Evolutionary conservation across 768 basidiomycete genomes (phyloP).

Genomic region (Melanogaster broomeanus): DNA sequence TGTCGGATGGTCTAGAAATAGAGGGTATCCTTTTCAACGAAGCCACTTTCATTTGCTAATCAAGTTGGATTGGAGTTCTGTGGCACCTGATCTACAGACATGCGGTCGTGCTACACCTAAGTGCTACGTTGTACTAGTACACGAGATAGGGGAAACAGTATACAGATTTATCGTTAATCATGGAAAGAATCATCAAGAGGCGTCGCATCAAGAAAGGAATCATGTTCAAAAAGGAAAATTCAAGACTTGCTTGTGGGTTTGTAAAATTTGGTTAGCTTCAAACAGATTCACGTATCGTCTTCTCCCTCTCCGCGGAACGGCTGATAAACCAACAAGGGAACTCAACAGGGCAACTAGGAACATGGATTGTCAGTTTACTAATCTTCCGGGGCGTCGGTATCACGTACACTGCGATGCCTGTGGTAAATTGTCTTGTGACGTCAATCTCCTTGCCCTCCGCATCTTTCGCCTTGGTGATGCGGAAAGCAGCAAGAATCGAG

Average conservation of each 20-base stretch:
- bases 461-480: constrained; percentile 24
- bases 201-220: background rate
- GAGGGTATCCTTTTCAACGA: constrained; percentile 83
- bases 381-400: background rate
- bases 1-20: constrained; percentile 45
- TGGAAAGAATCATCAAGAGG: background rate
- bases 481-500: constrained; percentile 23
- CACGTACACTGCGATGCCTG: constrained; percentile 22
- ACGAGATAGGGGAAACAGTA: background rate
- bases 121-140: constrained; percentile 7
- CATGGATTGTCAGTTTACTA: background rate
- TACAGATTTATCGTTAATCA: background rate
- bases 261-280: background rate
- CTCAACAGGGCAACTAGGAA: constrained; percentile 17
- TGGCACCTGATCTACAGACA: constrained; percentile 1
- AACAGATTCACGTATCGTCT: constrained; percentile 3
- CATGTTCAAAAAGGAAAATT: background rate
- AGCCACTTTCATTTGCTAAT: constrained; percentile 82
- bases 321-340: constrained; percentile 24
- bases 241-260: background rate
- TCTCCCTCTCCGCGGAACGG: constrained; percentile 13
- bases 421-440: constrained; percentile 22
- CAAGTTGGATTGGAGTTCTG: background rate
- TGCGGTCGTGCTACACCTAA: constrained; percentile 7
- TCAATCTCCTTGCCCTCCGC: constrained; percentile 19